Evolutionary conservation across 2,329 filamentous ascomycete genomes (phyloP).

Genomic region (Pestalotiopsis sp.): DNA sequence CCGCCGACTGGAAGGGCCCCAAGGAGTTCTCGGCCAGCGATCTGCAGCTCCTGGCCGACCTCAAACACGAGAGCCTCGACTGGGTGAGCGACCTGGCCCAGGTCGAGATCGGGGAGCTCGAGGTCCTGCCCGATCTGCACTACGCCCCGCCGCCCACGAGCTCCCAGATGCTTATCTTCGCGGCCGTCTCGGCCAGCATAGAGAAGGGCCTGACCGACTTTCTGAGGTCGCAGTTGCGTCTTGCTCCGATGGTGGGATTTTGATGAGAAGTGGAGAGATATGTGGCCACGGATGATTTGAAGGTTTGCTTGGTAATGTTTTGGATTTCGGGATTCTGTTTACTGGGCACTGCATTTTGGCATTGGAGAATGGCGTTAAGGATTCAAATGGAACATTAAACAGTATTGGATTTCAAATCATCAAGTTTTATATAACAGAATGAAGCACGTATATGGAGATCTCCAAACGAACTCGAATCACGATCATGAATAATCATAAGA

Average conservation of each 20-base stretch:
- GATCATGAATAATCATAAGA: neutral
- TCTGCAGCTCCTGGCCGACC: slow-evolving; percentile 45
- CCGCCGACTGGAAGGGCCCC: slow-evolving; percentile 50
- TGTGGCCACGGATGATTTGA: neutral
- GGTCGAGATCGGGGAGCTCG: slow-evolving; percentile 51
- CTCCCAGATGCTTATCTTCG: slow-evolving; percentile 58
- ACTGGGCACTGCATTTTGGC: neutral
- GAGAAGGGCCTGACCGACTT: slow-evolving; percentile 58
- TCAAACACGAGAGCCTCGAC: slow-evolving; percentile 53
- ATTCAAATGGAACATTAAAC: neutral
- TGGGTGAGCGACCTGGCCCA: slow-evolving; percentile 60
- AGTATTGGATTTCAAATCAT: neutral
- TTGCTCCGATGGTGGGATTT: slow-evolving; percentile 11
- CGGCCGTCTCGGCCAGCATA: slow-evolving; percentile 63
- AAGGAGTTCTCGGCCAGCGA: slow-evolving; percentile 47
- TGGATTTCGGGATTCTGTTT: neutral
- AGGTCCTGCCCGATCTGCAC: slow-evolving; percentile 55
- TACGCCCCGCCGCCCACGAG: slow-evolving; percentile 55
- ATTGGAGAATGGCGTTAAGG: neutral
- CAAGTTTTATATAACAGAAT: neutral
- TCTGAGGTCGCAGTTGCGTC: slow-evolving; percentile 40
- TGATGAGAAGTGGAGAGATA: neutral
- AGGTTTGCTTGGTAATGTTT: neutral
- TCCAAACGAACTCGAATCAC: neutral
- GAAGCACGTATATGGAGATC: neutral